Evolutionary conservation across 495 filamentous ascomycete species (phyloP).

Genomic region (Polyplosphaeria fusca): DNA sequence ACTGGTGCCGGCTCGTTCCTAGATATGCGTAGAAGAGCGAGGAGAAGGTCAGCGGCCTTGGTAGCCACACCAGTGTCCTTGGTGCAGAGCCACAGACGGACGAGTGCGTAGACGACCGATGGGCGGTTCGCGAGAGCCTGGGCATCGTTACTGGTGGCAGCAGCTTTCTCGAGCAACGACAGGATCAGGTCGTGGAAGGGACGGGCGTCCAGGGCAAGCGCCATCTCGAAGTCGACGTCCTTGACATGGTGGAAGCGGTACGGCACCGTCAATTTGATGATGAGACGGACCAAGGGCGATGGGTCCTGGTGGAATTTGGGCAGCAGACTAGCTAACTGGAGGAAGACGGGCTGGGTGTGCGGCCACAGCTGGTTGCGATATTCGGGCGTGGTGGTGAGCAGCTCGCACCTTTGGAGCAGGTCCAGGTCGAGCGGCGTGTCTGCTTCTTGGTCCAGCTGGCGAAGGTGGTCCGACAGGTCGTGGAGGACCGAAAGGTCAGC

Average conservation of each 20-base stretch:
- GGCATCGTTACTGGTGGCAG: slow-evolving; percentile 56
- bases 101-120: slow-evolving; percentile 56
- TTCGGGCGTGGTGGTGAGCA: slow-evolving; percentile 24
- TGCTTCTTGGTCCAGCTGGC: slow-evolving; percentile 21
- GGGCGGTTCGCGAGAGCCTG: slow-evolving; percentile 62
- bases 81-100: slow-evolving; percentile 70
- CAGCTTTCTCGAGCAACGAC: slow-evolving; percentile 69
- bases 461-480: slow-evolving; percentile 31
- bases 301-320: slow-evolving; percentile 32
- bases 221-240: slow-evolving; percentile 42
- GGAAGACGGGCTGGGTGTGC: slow-evolving; percentile 21
- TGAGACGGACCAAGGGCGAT: slow-evolving; percentile 19
- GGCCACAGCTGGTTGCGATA: slow-evolving; percentile 14
- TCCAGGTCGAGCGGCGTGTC: slow-evolving; percentile 22
- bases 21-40: slow-evolving; percentile 68
- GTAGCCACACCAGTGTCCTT: slow-evolving; percentile 70
- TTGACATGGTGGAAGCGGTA: slow-evolving; percentile 44
- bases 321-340: slow-evolving; percentile 26
- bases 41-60: slow-evolving; percentile 62
- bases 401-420: slow-evolving; percentile 27
- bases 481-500: background rate
- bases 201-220: slow-evolving; percentile 53
- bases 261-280: slow-evolving; percentile 17
- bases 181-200: slow-evolving; percentile 70
- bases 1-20: slow-evolving; percentile 41